Evolutionary conservation across 352 stramenopile species (phyloP), one percentile per base, ranked within the genome.

Genomic region (Aphanomyces stellatus): DNA sequence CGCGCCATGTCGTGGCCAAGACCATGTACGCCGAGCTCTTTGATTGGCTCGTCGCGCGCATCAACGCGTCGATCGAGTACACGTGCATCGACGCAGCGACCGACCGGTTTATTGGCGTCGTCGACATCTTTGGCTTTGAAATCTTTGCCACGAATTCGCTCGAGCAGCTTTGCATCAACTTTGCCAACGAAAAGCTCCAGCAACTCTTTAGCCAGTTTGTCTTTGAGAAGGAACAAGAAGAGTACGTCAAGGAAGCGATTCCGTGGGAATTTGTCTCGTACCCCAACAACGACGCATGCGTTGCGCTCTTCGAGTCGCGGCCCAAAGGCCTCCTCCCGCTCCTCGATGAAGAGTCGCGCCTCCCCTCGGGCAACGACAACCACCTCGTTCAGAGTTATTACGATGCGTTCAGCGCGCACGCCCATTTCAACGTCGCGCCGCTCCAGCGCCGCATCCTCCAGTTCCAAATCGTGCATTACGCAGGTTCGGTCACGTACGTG

Each of bases 81-180:
- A 80, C 61, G 56, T 24, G 17, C 7, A 15, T 17, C 24, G 56
- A 30, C 19, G 64, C 70, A 27, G 74, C 72, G 1, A 34, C 64
- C 10, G 72, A 78, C 7, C 70, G 76, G 8, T 75, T 73, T 35
- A 93, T 96, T 59, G 87, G 88, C 19, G 76, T 96, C n/a, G 73
- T 96, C 27, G 88, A 96, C 67, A 96, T 96, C 64, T 96, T 95
- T 56, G 88, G 88, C 2, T 95, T 96, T 63, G 86, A 96, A 73
- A 90, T 85, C 67, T 95, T 95, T 31, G 74, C 80, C 49, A 71
- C 85, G 71, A 96, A 96, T 72, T 91, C 83, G 25, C 97, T 97
- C 78, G 95, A 98, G 73, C 93, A 98, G 75, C 73, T 97, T 11
- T 96, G 91, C 53, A 98, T 98, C 73, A 98, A 98, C 73, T 98